Conservation (phyloP, 345 rosid genomes). For the Raphanus sativus region DNA sequence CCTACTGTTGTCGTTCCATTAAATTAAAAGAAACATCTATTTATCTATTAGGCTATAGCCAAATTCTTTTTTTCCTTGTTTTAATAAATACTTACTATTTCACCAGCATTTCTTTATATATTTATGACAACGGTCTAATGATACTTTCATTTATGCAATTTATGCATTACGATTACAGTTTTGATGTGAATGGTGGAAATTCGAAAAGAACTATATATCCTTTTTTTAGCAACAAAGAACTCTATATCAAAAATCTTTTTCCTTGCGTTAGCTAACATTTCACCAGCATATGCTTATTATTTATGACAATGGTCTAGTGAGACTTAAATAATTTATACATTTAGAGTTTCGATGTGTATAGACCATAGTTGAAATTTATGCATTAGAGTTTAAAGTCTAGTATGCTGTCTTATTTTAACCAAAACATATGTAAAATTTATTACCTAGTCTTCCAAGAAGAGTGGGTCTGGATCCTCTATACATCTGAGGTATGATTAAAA, state of each 20-base stretch:
- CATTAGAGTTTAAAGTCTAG: slow-evolving; percentile 8
- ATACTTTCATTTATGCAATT: neutral
- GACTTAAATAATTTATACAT: slow-evolving; percentile 8
- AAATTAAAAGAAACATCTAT: slow-evolving; percentile 24
- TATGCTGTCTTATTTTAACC: neutral
- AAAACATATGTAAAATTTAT: neutral
- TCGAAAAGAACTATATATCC: neutral
- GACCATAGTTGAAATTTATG: neutral
- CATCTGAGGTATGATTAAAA: slow-evolving; percentile 31
- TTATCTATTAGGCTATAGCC: slow-evolving; percentile 15
- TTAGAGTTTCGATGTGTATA: neutral
- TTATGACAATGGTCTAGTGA: slow-evolving; percentile 15
- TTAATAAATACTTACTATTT: neutral
- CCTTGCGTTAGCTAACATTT: neutral
- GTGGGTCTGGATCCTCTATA: slow-evolving; percentile 39
- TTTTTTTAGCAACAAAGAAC: neutral
- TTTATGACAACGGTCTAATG: slow-evolving; percentile 15
- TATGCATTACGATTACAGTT: slow-evolving; percentile 8
- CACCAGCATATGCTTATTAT: slow-evolving; percentile 5
- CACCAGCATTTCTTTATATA: neutral
- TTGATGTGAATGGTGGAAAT: slow-evolving; percentile 16
- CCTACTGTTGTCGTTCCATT: neutral
- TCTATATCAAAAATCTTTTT: neutral
- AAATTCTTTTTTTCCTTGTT: slow-evolving; percentile 18
- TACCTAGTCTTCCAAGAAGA: slow-evolving; percentile 32